Percentiles rank a stretch among this genome's conserved stretches.
These are phyloP conservation scores for Candida sithepensis DNA, from an alignment of 805 yeast species.

Conservation along the genomic window DNA sequence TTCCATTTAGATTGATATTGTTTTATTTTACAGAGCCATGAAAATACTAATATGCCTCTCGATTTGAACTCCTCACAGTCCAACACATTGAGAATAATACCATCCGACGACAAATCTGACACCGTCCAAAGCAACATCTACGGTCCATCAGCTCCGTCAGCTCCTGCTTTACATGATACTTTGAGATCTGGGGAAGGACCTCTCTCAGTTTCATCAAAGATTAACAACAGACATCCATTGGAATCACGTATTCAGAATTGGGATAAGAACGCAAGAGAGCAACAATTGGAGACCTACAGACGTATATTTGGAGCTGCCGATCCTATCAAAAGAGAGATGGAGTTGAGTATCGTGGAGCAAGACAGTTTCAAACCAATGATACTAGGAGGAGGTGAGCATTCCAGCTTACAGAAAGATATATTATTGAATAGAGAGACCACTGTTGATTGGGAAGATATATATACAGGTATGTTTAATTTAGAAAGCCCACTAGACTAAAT, in stretches of 20 bases:
- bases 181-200: conserved; percentile 67
- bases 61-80: conserved; percentile 29
- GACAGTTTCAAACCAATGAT: conserved; percentile 66
- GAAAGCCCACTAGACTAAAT: too few relatives aligned
- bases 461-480: conserved; percentile 40
- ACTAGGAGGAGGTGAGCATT: conserved; percentile 64
- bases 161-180: conserved; percentile 68
- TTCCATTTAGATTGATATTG: too few relatives aligned
- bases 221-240: conserved; percentile 82
- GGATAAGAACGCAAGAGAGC: conserved; percentile 71
- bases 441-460: conserved; percentile 93
- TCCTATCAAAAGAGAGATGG: conserved; percentile 91
- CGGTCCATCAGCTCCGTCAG: conserved; percentile 58
- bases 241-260: conserved; percentile 73
- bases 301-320: conserved; percentile 89
- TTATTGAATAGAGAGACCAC: conserved; percentile 70
- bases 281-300: conserved; percentile 73
- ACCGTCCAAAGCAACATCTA: conserved; percentile 48
- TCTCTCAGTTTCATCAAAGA: conserved; percentile 50
- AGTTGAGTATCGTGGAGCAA: conserved; percentile 64
- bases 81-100: conserved; percentile 45
- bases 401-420: conserved; percentile 56
- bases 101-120: conserved; percentile 43
- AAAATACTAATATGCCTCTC: neutral
- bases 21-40: too few relatives aligned